Evolutionary conservation across 2,329 filamentous ascomycete species (phyloP).

Genomic region (Ophiostoma australiae): DNA sequence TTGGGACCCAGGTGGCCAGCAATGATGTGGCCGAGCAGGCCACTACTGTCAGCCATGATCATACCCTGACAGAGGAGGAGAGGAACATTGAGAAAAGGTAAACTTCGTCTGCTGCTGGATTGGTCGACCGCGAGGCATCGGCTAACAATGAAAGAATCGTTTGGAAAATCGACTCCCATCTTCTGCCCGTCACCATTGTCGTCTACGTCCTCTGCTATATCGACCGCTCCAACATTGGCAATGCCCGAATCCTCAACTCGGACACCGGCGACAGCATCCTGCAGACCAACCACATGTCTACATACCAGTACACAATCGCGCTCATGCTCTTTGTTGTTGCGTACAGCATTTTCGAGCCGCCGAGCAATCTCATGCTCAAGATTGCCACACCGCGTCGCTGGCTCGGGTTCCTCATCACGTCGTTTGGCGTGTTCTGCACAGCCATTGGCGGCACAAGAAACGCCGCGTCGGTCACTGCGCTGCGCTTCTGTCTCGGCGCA

Average conservation of each 20-base stretch:
- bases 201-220: background rate
- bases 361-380: slow-evolving; percentile 62
- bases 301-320: slow-evolving; percentile 54
- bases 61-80: background rate
- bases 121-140: background rate
- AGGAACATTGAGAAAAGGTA: background rate
- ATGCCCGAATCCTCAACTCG: slow-evolving; percentile 61
- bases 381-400: slow-evolving; percentile 58
- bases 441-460: background rate
- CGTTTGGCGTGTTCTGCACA: slow-evolving; percentile 53
- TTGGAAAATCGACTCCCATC: background rate
- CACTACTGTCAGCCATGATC: background rate
- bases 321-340: slow-evolving; percentile 60
- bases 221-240: background rate
- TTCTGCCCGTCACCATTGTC: background rate
- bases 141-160: background rate
- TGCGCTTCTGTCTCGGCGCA: background rate
- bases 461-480: background rate
- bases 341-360: slow-evolving; percentile 58
- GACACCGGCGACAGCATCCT: slow-evolving; percentile 58
- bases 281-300: slow-evolving; percentile 55
- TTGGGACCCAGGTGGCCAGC: background rate
- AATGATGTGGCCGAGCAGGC: background rate
- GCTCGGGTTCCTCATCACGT: slow-evolving; percentile 60
- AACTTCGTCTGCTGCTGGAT: no score